Evolutionary conservation across 176 grass and related monocot species (phyloP), one percentile per base, ranked within the genome.

Genomic region (Cenchrus fungigraminus): DNA sequence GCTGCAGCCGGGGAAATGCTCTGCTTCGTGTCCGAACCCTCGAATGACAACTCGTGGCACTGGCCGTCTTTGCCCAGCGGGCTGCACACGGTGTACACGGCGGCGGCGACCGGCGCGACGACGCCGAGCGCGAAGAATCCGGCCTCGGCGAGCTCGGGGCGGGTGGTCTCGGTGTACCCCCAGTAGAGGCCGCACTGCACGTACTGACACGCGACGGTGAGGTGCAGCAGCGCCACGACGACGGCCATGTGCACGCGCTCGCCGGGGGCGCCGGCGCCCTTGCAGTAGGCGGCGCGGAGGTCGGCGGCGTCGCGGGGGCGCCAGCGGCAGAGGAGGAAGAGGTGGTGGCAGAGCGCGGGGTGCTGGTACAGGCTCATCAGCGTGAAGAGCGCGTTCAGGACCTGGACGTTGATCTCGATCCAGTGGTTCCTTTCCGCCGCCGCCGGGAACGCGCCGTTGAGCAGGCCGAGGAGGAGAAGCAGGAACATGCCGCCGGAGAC

Each of bases 281-380:
- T 90, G 90, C 92, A 90, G 81, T 97, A 97, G 9, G 70, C 55
- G 31, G 83, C 91, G 34, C 94, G 84, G 28, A 97, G 88, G 3
- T 84, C 73, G 45, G 72, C 80, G 8, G 87, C 74, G 87, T 97
- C 94, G 28, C 12, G n/a, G 0, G 73, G 43, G 20, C 74, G 86
- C 94, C 92, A 92, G 2, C 92, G 82, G 76, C 86, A 87, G 46
- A 97, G 87, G 15, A 94, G 83, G 78, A 87, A 80, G 44, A 87
- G 69, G 72, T 97, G 86, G 69, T 91, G 84, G 83, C 85, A 89
- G 80, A 93, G 67, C 44, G 64, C 59, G 6, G 94, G 94, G 67
- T 97, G 94, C 73, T 94, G 92, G 83, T 97, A 94, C 3, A 97
- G 19, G 68, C 92, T 92, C 92, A 97, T 91, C n/a, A 97, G 90